Conservation (phyloP, 139 green algal genomes). For the Chlorella sp. region DNA sequence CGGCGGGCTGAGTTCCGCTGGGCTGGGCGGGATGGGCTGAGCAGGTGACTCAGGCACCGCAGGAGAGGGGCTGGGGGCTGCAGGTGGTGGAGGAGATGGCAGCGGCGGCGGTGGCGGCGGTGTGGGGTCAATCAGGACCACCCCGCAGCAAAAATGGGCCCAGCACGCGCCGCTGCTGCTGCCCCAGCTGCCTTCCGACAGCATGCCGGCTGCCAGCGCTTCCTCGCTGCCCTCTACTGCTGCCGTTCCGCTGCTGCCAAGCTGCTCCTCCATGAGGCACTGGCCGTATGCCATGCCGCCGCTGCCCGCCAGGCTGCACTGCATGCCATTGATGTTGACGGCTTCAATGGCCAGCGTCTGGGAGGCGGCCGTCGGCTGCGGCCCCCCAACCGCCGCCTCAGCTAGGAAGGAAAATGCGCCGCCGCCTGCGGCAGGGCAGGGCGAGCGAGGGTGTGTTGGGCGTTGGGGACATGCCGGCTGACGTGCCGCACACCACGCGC, state of each 20-base stretch:
- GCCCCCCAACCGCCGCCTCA: neutral
- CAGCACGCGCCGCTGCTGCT: constrained; percentile 12
- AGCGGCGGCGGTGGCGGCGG: neutral
- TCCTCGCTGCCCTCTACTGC: neutral
- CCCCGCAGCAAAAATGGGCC: constrained; percentile 41
- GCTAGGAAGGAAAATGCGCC: constrained; percentile 34
- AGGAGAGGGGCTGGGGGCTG: neutral
- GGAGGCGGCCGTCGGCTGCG: neutral
- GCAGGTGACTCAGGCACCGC: neutral
- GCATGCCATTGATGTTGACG: constrained; percentile 47
- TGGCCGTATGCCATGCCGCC: constrained; percentile 24
- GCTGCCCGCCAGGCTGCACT: constrained; percentile 24
- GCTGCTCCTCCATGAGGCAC: neutral
- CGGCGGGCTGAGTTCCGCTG: neutral
- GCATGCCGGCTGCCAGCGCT: neutral
- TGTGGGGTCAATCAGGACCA: neutral
- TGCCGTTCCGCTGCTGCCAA: neutral
- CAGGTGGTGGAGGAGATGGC: neutral
- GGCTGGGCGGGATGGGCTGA: neutral
- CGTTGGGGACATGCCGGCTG: too few relatives aligned
- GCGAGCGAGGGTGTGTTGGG: neutral
- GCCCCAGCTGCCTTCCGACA: neutral
- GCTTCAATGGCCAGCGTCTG: constrained; percentile 12
- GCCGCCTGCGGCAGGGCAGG: neutral
- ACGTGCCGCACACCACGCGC: neutral